These are phyloP conservation scores for Lycium barbarum DNA, from an alignment of 257 asterid species.

Conservation along the genomic window DNA sequence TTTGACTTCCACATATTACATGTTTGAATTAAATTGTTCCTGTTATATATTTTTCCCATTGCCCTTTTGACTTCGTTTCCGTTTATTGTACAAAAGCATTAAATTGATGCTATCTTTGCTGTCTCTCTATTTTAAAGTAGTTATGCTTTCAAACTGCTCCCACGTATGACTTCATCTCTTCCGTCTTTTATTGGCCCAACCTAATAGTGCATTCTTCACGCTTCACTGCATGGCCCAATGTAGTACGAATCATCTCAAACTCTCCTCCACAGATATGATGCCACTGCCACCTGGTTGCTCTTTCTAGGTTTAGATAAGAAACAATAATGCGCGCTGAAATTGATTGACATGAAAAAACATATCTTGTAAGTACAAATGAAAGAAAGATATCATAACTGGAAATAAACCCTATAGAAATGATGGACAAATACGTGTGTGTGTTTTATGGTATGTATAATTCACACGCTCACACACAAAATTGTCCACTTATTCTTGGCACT, in stretches of 20 bases:
- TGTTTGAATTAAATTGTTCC: not conserved
- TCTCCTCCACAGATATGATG: not conserved
- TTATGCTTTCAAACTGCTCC: not conserved
- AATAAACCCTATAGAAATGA: not conserved
- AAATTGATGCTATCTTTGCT: constrained; percentile 10
- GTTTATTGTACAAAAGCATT: not conserved
- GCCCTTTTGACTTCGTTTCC: not conserved
- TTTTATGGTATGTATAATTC: not conserved
- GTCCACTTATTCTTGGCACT: not conserved
- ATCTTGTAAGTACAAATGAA: constrained; percentile 5
- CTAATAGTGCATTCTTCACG: not conserved
- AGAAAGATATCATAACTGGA: not conserved
- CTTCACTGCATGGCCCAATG: not conserved
- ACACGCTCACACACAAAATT: not conserved
- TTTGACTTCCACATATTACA: constrained; percentile 21
- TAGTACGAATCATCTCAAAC: not conserved
- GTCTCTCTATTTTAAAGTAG: not conserved
- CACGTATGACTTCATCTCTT: not conserved
- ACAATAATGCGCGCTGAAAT: not conserved
- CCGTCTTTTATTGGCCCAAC: not conserved
- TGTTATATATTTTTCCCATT: not conserved
- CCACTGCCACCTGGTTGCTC: constrained; percentile 8
- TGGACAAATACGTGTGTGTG: not conserved
- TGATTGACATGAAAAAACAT: not conserved
- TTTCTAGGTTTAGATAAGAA: not conserved